These are phyloP conservation scores for Cicer bijugum DNA, from an alignment of 306 rosid species.

Conservation along the genomic window DNA sequence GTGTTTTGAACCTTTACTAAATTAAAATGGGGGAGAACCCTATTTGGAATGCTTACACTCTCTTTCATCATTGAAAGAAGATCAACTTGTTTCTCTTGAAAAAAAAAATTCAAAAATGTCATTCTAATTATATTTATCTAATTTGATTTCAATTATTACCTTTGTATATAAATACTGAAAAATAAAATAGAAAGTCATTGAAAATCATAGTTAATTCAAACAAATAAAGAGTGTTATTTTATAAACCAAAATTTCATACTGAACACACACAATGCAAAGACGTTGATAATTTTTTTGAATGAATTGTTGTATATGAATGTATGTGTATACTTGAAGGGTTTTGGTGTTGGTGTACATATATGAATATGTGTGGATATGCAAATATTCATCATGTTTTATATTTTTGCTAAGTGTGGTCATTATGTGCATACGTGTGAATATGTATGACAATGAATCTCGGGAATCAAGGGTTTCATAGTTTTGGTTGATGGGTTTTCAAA, in stretches of 20 bases:
- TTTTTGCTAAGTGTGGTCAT: too few relatives aligned
- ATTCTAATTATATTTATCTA: slow-evolving; percentile 1
- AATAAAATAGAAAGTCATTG: slow-evolving; percentile 29
- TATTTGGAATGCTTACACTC: slow-evolving; percentile 74
- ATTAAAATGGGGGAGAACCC: slow-evolving; percentile 89
- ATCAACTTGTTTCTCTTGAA: slow-evolving; percentile 83
- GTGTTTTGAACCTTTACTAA: slow-evolving; percentile 75
- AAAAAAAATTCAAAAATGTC: slow-evolving; percentile 29
- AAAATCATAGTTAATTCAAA: neutral
- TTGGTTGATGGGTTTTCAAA: too few relatives aligned
- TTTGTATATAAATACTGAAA: neutral
- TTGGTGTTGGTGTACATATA: too few relatives aligned
- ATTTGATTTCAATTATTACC: slow-evolving; percentile 5
- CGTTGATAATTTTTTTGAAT: too few relatives aligned
- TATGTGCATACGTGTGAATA: too few relatives aligned
- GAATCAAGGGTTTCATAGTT: too few relatives aligned
- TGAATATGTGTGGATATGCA: too few relatives aligned
- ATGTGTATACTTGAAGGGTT: too few relatives aligned
- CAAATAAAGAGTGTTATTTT: slow-evolving; percentile 15
- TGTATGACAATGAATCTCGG: too few relatives aligned
- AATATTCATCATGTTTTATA: too few relatives aligned
- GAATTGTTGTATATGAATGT: too few relatives aligned
- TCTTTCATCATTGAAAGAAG: slow-evolving; percentile 64
- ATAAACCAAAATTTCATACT: slow-evolving; percentile 3
- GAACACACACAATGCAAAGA: too few relatives aligned